Evolutionary conservation across 768 basidiomycete species (phyloP).

Genomic region (Leccinum arenicola): DNA sequence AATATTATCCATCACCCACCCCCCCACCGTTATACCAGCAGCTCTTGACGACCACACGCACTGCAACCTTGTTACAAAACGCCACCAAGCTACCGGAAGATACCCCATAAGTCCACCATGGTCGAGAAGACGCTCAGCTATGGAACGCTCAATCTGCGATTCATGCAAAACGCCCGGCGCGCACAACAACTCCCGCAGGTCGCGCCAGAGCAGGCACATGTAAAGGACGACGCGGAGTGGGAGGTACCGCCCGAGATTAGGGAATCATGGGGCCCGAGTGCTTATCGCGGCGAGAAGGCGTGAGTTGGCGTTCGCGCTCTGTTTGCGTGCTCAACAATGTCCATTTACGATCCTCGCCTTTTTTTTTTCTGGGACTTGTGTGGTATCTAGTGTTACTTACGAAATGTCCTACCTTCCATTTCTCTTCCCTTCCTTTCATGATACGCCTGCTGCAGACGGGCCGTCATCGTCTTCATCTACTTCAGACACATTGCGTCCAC

Average conservation of each 20-base stretch:
- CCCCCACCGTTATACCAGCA: not conserved
- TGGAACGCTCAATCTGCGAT: constrained; percentile 61
- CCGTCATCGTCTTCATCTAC: constrained; percentile 21
- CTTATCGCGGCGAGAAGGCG: constrained; percentile 29
- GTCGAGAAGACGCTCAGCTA: constrained; percentile 54
- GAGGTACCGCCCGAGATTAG: constrained; percentile 51
- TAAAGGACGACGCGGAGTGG: constrained; percentile 67
- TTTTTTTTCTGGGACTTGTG: not conserved
- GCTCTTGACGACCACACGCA: not conserved
- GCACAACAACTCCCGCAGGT: constrained; percentile 46
- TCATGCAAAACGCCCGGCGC: constrained; percentile 71
- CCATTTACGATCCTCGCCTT: constrained; percentile 16
- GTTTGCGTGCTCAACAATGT: constrained; percentile 13
- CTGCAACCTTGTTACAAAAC: not conserved
- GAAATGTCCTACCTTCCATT: constrained; percentile 69
- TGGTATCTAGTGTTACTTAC: constrained; percentile 39
- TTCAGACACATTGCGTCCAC: constrained; percentile 27
- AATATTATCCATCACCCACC: not conserved
- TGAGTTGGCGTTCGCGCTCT: constrained; percentile 15
- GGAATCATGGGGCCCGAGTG: constrained; percentile 47
- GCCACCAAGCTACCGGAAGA: not conserved
- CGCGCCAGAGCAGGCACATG: constrained; percentile 49
- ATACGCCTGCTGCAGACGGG: constrained; percentile 21
- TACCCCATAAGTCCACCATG: constrained; percentile 12
- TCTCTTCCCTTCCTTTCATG: constrained; percentile 44